Evolutionary conservation across 305 asterid species (phyloP).

Genomic region (Fraxinus velutina): DNA sequence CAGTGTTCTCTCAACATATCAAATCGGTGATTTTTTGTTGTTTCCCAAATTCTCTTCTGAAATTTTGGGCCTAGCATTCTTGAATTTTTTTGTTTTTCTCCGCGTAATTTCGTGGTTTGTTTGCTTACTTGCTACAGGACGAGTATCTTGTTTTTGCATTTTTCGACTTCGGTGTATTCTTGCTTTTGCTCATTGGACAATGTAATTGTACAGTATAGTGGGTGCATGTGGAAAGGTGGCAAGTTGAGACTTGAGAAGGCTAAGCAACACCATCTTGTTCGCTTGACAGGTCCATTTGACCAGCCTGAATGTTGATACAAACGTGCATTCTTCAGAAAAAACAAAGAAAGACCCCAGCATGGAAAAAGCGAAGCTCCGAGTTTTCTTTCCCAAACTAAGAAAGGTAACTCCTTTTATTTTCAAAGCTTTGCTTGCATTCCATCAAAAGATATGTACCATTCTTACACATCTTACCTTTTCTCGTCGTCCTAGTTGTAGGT

Average conservation of each 20-base stretch:
- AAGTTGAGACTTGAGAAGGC: slow-evolving; percentile 86
- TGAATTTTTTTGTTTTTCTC: background rate
- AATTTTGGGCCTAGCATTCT: background rate
- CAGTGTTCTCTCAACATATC: too few species aligned
- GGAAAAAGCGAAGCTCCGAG: slow-evolving; percentile 48
- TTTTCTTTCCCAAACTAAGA: slow-evolving; percentile 43
- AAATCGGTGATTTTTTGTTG: too few species aligned
- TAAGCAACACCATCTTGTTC: slow-evolving; percentile 56
- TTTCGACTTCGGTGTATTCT: background rate
- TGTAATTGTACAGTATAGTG: slow-evolving; percentile 59
- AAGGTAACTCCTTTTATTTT: too few species aligned
- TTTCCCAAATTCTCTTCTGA: background rate
- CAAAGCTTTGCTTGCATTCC: too few species aligned
- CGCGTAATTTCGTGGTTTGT: background rate
- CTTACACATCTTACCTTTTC: too few species aligned
- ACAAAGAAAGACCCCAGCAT: slow-evolving; percentile 36
- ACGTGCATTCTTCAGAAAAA: slow-evolving; percentile 28
- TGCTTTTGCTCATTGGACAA: background rate
- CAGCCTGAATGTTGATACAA: slow-evolving; percentile 28
- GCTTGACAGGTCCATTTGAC: slow-evolving; percentile 39
- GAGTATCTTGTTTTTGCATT: background rate
- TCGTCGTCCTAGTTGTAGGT: too few species aligned
- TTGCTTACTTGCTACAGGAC: slow-evolving; percentile 4
- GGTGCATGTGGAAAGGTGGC: slow-evolving; percentile 91
- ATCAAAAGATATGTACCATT: too few species aligned